These are phyloP conservation scores for Trichoderma arundinaceum DNA, from an alignment of 2,329 filamentous ascomycete species.

Conservation along the genomic window DNA sequence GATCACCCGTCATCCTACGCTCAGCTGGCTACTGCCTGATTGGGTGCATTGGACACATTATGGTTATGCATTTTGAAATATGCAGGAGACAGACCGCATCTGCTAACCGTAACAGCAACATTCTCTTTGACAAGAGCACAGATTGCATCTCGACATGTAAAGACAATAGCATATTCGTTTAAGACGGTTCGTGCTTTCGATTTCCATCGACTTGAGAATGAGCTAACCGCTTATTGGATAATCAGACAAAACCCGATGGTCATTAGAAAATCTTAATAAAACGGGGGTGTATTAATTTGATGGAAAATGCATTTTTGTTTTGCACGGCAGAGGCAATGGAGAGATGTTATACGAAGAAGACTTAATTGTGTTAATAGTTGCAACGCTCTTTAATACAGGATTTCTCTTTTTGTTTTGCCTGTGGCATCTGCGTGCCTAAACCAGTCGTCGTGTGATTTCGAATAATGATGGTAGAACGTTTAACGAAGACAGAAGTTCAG, in stretches of 20 bases:
- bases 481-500: slow-evolving; percentile 9
- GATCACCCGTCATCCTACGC: slow-evolving; percentile 64
- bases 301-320: slow-evolving; percentile 32
- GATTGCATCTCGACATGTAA: slow-evolving; percentile 39
- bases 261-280: slow-evolving; percentile 22
- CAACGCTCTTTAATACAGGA: slow-evolving; percentile 31
- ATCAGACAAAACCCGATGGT: slow-evolving; percentile 12
- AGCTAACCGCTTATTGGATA: slow-evolving; percentile 16
- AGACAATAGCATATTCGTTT: slow-evolving; percentile 33
- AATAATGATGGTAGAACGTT: slow-evolving; percentile 17
- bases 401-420: slow-evolving; percentile 26
- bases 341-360: slow-evolving; percentile 26
- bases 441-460: slow-evolving; percentile 6
- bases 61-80: slow-evolving; percentile 66
- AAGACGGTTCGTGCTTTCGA: slow-evolving; percentile 6
- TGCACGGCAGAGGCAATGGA: slow-evolving; percentile 21
- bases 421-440: not conserved
- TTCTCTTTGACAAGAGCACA: slow-evolving; percentile 31
- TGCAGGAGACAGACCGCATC: slow-evolving; percentile 45
- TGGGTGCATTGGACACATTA: slow-evolving; percentile 66
- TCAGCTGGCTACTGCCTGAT: slow-evolving; percentile 54
- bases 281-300: slow-evolving; percentile 25
- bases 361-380: slow-evolving; percentile 32
- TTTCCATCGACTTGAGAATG: not conserved
- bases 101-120: slow-evolving; percentile 37